Percentiles rank a stretch among this genome's conserved stretches.
Conservation (phyloP, 2,329 filamentous ascomycete species). For the Apiospora phragmitis region DNA sequence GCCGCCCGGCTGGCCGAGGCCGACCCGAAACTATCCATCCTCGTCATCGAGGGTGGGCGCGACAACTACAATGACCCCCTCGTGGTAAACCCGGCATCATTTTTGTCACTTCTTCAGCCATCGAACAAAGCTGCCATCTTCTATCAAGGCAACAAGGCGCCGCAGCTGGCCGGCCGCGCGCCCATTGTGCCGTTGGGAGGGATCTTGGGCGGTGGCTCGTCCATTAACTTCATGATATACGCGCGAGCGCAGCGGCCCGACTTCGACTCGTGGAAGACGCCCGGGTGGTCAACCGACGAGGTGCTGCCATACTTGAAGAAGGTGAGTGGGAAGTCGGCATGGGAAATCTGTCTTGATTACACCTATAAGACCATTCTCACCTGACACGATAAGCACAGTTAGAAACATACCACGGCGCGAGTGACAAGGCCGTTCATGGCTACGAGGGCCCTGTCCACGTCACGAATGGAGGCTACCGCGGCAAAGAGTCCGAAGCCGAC, state of each 20-base stretch:
- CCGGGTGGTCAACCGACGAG: conserved; percentile 32
- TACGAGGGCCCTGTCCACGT: conserved; percentile 49
- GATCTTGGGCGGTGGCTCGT: conserved; percentile 55
- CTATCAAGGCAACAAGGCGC: conserved; percentile 14
- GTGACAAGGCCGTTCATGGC: conserved; percentile 44
- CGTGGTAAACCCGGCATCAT: conserved; percentile 42
- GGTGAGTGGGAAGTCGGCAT: conserved; percentile 18
- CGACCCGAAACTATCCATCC: background rate
- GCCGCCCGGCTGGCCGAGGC: conserved; percentile 12
- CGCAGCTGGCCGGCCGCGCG: conserved; percentile 42
- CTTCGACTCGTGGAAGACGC: conserved; percentile 30
- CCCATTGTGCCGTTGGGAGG: conserved; percentile 41
- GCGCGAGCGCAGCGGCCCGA: conserved; percentile 34
- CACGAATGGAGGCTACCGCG: conserved; percentile 45
- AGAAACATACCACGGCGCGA: conserved; percentile 34
- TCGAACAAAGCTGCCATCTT: background rate
- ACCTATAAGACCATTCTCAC: background rate
- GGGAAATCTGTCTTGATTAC: background rate
- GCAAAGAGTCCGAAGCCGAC: conserved; percentile 43
- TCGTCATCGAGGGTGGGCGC: conserved; percentile 12
- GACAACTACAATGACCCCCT: conserved; percentile 9
- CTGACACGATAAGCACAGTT: too few relatives aligned
- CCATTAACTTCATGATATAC: conserved; percentile 51
- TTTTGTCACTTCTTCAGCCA: conserved; percentile 47
- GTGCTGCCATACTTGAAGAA: conserved; percentile 55